These are phyloP conservation scores for Arctium minus DNA, from an alignment of 129 eudicot species.

Conservation along the genomic window DNA sequence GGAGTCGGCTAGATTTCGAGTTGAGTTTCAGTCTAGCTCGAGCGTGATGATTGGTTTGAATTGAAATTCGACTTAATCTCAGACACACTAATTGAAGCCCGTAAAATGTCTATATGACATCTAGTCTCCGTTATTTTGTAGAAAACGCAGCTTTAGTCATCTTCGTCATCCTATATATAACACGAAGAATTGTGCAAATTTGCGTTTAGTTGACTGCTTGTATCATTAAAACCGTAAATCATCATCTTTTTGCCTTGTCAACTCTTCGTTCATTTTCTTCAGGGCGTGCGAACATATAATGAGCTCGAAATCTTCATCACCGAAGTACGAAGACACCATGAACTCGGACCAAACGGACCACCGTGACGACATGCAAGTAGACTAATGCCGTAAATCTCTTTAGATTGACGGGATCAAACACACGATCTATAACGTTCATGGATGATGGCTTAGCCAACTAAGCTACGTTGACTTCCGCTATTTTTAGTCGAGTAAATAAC, in stretches of 20 bases:
- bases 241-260: not conserved
- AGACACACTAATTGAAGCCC: no score
- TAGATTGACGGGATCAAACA: not conserved
- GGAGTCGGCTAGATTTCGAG: no score
- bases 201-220: not conserved
- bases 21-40: no score
- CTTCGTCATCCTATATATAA: not conserved
- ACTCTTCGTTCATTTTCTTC: slow-evolving; percentile 5
- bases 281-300: slow-evolving; percentile 49
- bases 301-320: slow-evolving; percentile 40
- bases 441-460: not conserved
- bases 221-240: not conserved
- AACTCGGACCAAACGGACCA: slow-evolving; percentile 24
- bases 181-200: not conserved
- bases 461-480: not conserved
- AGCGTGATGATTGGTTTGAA: no score
- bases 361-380: slow-evolving; percentile 31
- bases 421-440: not conserved
- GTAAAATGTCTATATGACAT: not conserved
- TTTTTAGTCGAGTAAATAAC: not conserved
- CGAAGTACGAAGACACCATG: slow-evolving; percentile 12
- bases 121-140: not conserved
- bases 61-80: no score
- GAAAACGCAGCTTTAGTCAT: not conserved
- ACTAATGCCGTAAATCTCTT: slow-evolving; percentile 21